Evolutionary conservation across 225 moss, liverwort and hornwort species (phyloP).

Genomic region (Neckera pumila): DNA sequence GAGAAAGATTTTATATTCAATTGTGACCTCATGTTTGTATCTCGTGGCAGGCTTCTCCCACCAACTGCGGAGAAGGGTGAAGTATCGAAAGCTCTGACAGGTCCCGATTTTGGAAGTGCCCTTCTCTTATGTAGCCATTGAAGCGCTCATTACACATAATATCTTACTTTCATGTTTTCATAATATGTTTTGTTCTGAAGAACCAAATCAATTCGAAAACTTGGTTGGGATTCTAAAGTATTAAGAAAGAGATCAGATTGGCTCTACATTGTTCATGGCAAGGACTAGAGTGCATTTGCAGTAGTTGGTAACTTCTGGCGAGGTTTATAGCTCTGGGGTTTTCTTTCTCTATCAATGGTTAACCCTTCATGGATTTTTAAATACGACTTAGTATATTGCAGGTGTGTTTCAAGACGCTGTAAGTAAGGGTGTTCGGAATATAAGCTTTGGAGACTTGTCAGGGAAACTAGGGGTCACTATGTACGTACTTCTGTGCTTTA

Average conservation of each 20-base stretch:
- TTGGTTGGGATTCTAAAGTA: not conserved
- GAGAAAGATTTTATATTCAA: not conserved
- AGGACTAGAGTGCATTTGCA: not conserved
- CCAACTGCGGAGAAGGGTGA: constrained; percentile 45
- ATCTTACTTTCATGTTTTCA: not conserved
- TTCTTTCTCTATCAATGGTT: not conserved
- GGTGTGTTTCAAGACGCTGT: constrained; percentile 91
- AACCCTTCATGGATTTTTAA: not conserved
- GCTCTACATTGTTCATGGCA: not conserved
- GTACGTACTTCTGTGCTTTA: constrained; percentile 16
- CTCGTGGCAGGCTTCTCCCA: constrained; percentile 40
- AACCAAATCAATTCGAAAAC: not conserved
- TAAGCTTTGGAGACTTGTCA: constrained; percentile 94
- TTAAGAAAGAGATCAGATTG: not conserved
- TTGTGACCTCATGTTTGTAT: not conserved
- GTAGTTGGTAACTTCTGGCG: not conserved
- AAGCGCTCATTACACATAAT: not conserved
- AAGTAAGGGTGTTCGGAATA: constrained; percentile 91
- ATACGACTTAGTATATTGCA: not conserved
- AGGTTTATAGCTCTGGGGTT: not conserved
- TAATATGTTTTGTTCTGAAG: not conserved
- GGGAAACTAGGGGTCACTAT: constrained; percentile 85
- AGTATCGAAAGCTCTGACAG: constrained; percentile 51
- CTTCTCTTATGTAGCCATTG: not conserved
- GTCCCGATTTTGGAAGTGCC: not conserved